A percentile compares a stretch with the other conserved stretches of the same genome.
These are phyloP conservation scores for Amanita pallidorosea DNA, from an alignment of 768 basidiomycete genomes.

Conservation along the genomic window DNA sequence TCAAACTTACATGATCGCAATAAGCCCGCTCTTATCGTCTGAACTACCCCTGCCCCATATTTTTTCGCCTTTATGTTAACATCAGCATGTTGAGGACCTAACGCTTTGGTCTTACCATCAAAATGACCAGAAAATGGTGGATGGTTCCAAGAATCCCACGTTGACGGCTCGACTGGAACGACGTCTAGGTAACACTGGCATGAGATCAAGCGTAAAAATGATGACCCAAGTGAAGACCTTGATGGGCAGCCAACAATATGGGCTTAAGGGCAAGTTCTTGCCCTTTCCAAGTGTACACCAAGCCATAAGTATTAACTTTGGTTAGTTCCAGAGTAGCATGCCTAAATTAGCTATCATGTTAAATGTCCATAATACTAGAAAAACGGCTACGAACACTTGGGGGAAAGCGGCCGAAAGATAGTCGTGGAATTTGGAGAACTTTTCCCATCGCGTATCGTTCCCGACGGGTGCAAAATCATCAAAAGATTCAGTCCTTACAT, in stretches of 20 bases:
- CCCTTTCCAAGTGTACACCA: constrained; percentile 69
- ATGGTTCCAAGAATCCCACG: constrained; percentile 38
- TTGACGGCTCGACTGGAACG: constrained; percentile 46
- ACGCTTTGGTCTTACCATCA: constrained; percentile 25
- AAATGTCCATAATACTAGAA: background rate
- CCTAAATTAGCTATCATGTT: constrained; percentile 19
- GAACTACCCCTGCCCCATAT: constrained; percentile 41
- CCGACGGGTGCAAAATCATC: constrained; percentile 38
- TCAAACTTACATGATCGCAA: constrained; percentile 17
- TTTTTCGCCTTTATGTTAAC: constrained; percentile 16
- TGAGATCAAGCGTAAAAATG: background rate
- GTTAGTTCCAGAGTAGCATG: constrained; percentile 49
- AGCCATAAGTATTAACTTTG: constrained; percentile 67
- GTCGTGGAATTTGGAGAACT: constrained; percentile 40
- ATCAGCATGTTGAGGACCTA: background rate
- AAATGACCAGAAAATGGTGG: constrained; percentile 51
- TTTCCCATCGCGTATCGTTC: constrained; percentile 43
- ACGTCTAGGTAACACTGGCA: constrained; percentile 33
- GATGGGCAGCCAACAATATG: constrained; percentile 56
- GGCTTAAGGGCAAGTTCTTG: constrained; percentile 55
- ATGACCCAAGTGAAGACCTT: constrained; percentile 27
- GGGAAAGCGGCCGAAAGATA: constrained; percentile 47
- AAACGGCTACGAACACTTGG: constrained; percentile 40
- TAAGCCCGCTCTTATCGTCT: constrained; percentile 33
- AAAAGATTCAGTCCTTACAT: constrained; percentile 43